Evolutionary conservation across 2,329 filamentous ascomycete genomes (phyloP), one percentile per base, ranked within the genome.

Genomic region (Verticillium klebahnii): DNA sequence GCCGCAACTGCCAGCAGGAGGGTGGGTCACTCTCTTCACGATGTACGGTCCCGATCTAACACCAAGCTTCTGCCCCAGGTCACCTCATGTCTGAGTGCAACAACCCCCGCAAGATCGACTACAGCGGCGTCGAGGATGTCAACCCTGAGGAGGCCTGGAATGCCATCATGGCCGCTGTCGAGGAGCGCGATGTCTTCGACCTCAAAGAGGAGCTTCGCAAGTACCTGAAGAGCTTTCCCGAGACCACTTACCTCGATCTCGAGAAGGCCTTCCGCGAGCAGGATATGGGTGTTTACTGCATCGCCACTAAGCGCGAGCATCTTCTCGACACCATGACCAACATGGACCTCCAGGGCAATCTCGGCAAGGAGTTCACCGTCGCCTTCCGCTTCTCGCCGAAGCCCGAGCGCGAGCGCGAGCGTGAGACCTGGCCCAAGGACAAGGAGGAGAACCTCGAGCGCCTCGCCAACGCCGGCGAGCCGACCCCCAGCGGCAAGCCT

Each of bases 321-420:
- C 72, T 89, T 34, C 70, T 79, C 0, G 70, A 75, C 1, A 85
- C 86, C 5, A 82, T 87, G 66, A 90, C 86, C 63, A 88, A 89
- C 73, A 89, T 91, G 85, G 88, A 91, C 65, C 76, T 91, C 1
- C 88, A 91, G 69, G 89, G 89, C 5, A 85, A 89, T 64, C 76
- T 89, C 23, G 82, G 82, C 62, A 87, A 86, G 73, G 87, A 86
- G 70, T 91, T 83, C 67, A 82, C 82, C 1, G 78, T 91, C 58
- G 84, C 84, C 0, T 86, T 88, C 69, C 85, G 89, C 57, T 86
- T 87, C 67, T 80, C 79, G 1, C 73, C 81, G 36, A 84, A 84
- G 66, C 83, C 88, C 0, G 72, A 76, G 23, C 83, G 86, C 3
- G 84, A 84, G 34, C 83, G 83, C 59, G 84, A 90, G 72, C 79